These are phyloP conservation scores for Gardenia jasminoides DNA, from an alignment of 257 asterid genomes.

Conservation along the genomic window DNA sequence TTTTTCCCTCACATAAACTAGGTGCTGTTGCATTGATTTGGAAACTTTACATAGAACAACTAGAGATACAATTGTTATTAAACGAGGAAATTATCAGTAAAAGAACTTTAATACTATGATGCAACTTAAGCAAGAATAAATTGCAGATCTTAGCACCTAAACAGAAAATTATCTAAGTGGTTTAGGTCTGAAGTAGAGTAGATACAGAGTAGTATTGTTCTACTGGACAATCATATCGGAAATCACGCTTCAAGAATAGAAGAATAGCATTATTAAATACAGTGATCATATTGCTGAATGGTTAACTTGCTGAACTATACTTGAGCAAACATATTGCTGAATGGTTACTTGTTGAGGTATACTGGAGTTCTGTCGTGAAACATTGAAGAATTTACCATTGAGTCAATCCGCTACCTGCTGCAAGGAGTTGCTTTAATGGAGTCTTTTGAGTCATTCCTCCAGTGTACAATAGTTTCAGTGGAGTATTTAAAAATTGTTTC, in stretches of 20 bases:
- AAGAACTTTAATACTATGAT: neutral
- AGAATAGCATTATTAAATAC: neutral
- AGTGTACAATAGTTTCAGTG: too few species aligned
- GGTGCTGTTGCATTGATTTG: neutral
- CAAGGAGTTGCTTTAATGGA: too few species aligned
- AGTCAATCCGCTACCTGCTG: neutral
- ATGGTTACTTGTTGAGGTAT: neutral
- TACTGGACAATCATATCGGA: neutral
- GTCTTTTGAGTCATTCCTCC: too few species aligned
- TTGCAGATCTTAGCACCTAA: neutral
- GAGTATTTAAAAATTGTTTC: too few species aligned
- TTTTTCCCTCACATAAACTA: neutral
- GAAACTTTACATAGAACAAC: neutral
- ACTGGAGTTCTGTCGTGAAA: neutral
- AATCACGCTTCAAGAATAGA: neutral
- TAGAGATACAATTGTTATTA: neutral
- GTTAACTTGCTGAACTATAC: neutral
- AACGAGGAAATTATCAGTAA: neutral
- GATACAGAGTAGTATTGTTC: too few species aligned
- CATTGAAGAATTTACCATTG: neutral
- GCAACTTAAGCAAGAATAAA: neutral
- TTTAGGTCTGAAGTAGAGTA: neutral
- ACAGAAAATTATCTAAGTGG: neutral
- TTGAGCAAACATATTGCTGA: too few species aligned
- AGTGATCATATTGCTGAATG: too few species aligned